Conservation (phyloP, 2,329 filamentous ascomycete species). For the Talaromyces sp. region DNA sequence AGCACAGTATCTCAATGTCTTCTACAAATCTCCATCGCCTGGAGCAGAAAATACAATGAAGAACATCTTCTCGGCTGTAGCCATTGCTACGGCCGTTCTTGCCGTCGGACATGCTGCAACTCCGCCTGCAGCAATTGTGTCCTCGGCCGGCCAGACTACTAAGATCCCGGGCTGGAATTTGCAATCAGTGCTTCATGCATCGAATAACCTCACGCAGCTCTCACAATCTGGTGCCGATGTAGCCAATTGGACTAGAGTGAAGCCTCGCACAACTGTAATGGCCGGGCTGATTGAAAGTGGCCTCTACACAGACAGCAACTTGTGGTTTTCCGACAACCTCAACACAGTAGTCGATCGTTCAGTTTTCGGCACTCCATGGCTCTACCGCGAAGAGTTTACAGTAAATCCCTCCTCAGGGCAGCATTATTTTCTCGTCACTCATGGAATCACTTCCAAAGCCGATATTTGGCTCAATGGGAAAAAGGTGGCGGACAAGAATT, state of each 20-base stretch:
- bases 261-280: conserved; percentile 53
- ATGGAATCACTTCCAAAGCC: conserved; percentile 57
- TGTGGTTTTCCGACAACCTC: conserved; percentile 55
- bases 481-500: conserved; percentile 44
- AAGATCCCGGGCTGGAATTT: conserved; percentile 46
- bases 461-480: conserved; percentile 58
- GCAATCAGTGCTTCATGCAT: conserved; percentile 40
- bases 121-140: conserved; percentile 16
- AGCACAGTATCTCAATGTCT: neutral
- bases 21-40: neutral
- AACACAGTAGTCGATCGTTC: conserved; percentile 38
- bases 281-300: conserved; percentile 51
- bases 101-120: neutral
- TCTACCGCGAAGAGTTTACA: conserved; percentile 53
- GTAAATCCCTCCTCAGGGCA: conserved; percentile 31
- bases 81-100: neutral
- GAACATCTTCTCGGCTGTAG: neutral
- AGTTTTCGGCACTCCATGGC: conserved; percentile 53
- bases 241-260: conserved; percentile 49
- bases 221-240: conserved; percentile 45
- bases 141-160: conserved; percentile 22
- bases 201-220: conserved; percentile 33
- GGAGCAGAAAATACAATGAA: neutral
- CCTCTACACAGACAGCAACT: conserved; percentile 48
- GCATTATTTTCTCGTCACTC: conserved; percentile 52